Evolutionary conservation across 1,139 yeast genomes (phyloP), one percentile per base, ranked within the genome.

Genomic region (Hyphopichia fennica): DNA sequence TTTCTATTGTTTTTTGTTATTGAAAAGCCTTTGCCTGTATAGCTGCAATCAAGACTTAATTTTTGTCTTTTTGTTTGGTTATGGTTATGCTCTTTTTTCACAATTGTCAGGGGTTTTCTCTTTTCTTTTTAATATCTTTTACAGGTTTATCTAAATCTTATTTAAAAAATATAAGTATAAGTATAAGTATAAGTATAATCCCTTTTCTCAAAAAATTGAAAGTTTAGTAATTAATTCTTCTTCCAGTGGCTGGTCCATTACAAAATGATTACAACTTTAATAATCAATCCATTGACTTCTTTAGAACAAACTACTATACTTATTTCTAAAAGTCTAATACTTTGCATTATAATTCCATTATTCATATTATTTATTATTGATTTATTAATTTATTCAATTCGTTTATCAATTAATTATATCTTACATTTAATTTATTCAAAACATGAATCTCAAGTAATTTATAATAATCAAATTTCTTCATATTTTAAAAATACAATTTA

Each of bases 361-460:
- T 2, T 20, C 6, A 15, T 22, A 13, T 11, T 37, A 14, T 29
- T 27, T n/a, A 15, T 37, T 5, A 22, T 37, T 28, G 39, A 37
- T 22, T 15, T 37, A 30, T 19, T 19, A 5, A 22, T 20, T 29
- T 37, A 37, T 37, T 11, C 20, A 8, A 3, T 15, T 4, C 14
- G 39, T n/a, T 22, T 37, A 20, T 37, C 4, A 37, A 37, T 15
- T 20, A 19, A 6, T 10, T 32, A 7, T 18, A 27, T 16, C 25
- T n/a, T n/a, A n/a, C n/a, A 29, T 20, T 15, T 30, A 9, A 37
- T 37, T 20, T 37, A 37, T 22, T 29, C 15, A 7, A 25, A 37
- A 22, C 28, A 37, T 22, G 30, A 17, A 8, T 14, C 7, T 20
- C 39, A 30, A n/a, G 34, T 20, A 11, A 19, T 28, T 14, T 37